A percentile compares a stretch with the other conserved stretches of the same genome.
phyloP scores from a whole-genome alignment of 108 stramenopile genomes.

The Skeletonema tropicum region DNA sequence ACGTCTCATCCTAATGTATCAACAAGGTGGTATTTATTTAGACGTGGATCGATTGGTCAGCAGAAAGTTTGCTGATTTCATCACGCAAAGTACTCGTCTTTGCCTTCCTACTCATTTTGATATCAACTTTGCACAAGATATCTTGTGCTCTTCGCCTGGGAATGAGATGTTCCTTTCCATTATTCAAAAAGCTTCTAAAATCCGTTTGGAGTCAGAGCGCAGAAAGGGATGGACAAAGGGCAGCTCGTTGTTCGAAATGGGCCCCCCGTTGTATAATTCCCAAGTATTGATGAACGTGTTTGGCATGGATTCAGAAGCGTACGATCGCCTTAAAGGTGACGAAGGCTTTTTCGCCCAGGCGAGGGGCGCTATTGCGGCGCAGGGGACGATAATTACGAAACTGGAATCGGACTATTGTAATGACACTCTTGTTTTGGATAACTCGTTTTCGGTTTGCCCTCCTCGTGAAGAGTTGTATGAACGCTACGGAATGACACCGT shows the following conservation, averaged over 20 bases:
- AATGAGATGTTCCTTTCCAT: slow-evolving; percentile 20
- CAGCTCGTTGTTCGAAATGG: slow-evolving; percentile 24
- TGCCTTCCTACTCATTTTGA: slow-evolving; percentile 33
- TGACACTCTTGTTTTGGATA: slow-evolving; percentile 14
- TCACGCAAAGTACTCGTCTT: background rate
- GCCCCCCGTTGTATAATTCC: slow-evolving; percentile 17
- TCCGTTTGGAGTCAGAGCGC: slow-evolving; percentile 20
- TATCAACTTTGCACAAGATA: slow-evolving; percentile 40
- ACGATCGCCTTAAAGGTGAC: background rate
- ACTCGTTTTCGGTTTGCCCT: background rate
- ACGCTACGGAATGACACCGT: slow-evolving; percentile 11
- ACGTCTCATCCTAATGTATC: slow-evolving; percentile 23
- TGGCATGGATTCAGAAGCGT: slow-evolving; percentile 4
- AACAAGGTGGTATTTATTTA: slow-evolving; percentile 26
- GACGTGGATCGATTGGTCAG: slow-evolving; percentile 29
- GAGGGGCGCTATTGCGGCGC: slow-evolving; percentile 4
- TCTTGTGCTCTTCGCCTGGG: slow-evolving; percentile 21
- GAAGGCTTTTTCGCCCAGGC: background rate
- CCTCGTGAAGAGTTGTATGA: slow-evolving; percentile 10
- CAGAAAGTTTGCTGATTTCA: background rate
- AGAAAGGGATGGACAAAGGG: slow-evolving; percentile 25
- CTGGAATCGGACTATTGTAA: background rate
- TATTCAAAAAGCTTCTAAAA: slow-evolving; percentile 7
- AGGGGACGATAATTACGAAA: slow-evolving; percentile 24
- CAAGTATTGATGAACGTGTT: slow-evolving; percentile 18